Percentiles rank a stretch among this genome's conserved stretches.
Conservation (phyloP, 805 yeast genomes). For the Diddensiella santjacobensis region DNA sequence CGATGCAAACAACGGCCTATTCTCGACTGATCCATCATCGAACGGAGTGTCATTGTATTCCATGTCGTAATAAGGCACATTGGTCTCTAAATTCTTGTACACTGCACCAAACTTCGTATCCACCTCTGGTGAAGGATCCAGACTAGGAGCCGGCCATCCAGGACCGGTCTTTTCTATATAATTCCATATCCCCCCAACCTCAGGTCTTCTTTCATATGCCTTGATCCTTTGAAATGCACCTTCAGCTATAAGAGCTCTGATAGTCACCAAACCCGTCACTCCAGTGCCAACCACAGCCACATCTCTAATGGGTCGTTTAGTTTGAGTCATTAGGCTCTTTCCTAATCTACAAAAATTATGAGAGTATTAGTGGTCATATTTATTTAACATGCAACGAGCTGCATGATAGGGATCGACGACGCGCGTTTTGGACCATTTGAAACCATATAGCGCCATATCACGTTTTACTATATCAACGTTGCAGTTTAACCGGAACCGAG, state of each 20-base stretch:
- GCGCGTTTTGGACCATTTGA: too few relatives aligned
- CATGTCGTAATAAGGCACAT: slow-evolving; percentile 64
- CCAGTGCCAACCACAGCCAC: slow-evolving; percentile 78
- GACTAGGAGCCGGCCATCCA: slow-evolving; percentile 33
- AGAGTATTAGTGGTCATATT: too few relatives aligned
- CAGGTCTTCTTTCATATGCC: slow-evolving; percentile 54
- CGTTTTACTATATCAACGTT: too few relatives aligned
- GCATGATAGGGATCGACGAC: too few relatives aligned
- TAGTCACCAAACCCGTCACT: slow-evolving; percentile 65
- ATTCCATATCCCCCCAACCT: slow-evolving; percentile 83
- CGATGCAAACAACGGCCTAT: slow-evolving; percentile 51
- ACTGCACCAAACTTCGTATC: slow-evolving; percentile 51
- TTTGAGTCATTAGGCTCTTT: slow-evolving; percentile 5
- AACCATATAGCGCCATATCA: too few relatives aligned
- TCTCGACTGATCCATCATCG: slow-evolving; percentile 30
- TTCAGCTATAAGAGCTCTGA: slow-evolving; percentile 59
- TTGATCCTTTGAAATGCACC: slow-evolving; percentile 40
- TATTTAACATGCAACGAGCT: too few relatives aligned
- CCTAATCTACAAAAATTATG: too few relatives aligned
- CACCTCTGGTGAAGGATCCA: slow-evolving; percentile 25
- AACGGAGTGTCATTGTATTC: slow-evolving; percentile 54
- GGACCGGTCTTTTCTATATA: slow-evolving; percentile 39
- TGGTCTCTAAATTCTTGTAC: slow-evolving; percentile 66
- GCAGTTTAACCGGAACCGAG: too few relatives aligned
- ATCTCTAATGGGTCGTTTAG: slow-evolving; percentile 24